Evolutionary conservation across 2,329 filamentous ascomycete genomes (phyloP), one percentile per base, ranked within the genome.

Genomic region (Ilyonectria destructans): DNA sequence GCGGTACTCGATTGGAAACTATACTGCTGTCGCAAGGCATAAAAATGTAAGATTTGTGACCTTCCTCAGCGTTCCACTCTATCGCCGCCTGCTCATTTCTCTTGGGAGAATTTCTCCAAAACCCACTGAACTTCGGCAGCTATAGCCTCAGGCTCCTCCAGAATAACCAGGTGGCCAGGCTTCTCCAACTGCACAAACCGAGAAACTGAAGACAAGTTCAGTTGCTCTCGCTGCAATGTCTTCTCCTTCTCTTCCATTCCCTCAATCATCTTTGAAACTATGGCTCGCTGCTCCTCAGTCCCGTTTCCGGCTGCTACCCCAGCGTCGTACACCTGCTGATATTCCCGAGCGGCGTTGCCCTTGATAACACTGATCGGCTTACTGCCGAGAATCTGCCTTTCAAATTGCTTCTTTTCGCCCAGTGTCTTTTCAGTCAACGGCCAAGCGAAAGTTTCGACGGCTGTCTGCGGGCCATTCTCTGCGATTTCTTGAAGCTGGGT

Each of bases 321-420:
- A 9, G 56, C 56, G 23, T 58, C 37, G 15, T 46, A 58, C 23
- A 58, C 56, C 6, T 58, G 21, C 23, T 46, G 21, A n/a, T 58
- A 46, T 31, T 58, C 56, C 21, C 37, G 23, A 48, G 56, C 56
- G 10, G 37, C 23, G 23, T 58, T 46, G 2, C 40, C 40, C n/a
- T 48, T 58, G 23, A 46, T 58, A 26, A 58, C 40, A 21, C 56
- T 48, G 9, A 58, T 33, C 7, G 56, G 40, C 40, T 48, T 21
- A 15, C 40, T 58, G 6, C 37, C 56, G n/a, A 58, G 56, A 19
- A 58, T 46, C 56, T 46, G 37, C 40, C 26, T 58, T 23, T 58
- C 40, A 3, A 58, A 21, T 37, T 33, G 56, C 12, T 35, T 58
- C 40, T 58, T 58, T 7, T 33, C 40, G 10, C 40, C 56, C 6